Conservation (phyloP, 306 rosid genomes). For the Vigna hirtella region DNA sequence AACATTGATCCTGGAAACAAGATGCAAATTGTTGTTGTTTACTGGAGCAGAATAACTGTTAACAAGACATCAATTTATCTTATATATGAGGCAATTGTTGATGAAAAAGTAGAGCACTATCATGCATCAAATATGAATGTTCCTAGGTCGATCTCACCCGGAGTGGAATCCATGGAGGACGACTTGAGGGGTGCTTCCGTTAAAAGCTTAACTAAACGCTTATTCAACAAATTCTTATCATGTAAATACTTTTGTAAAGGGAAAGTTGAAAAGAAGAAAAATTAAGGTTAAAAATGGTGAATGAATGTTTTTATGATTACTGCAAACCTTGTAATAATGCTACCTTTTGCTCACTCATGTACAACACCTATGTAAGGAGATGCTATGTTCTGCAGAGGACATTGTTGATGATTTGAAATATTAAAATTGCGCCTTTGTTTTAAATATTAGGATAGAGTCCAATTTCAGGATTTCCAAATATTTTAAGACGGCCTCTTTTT, state of each 20-base stretch:
- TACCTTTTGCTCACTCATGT: not conserved
- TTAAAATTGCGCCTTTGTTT: too few relatives aligned
- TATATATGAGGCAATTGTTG: not conserved
- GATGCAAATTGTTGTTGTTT: slow-evolving; percentile 2
- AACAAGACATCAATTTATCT: slow-evolving; percentile 5
- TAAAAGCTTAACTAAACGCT: not conserved
- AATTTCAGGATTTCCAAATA: too few relatives aligned
- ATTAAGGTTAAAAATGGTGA: not conserved
- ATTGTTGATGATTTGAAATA: too few relatives aligned
- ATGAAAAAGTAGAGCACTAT: not conserved
- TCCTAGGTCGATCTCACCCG: not conserved
- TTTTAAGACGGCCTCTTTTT: too few relatives aligned
- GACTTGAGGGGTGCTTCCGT: too few relatives aligned
- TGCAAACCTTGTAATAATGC: not conserved
- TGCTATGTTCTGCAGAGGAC: too few relatives aligned
- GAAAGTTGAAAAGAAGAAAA: not conserved
- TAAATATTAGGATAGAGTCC: too few relatives aligned
- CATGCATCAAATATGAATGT: not conserved
- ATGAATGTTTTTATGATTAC: too few relatives aligned
- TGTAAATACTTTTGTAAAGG: not conserved
- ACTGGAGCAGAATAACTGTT: not conserved
- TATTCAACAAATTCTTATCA: not conserved
- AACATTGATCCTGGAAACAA: slow-evolving; percentile 8
- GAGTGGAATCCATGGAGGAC: not conserved
- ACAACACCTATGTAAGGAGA: too few relatives aligned